A percentile compares a stretch with the other conserved stretches of the same genome.
Conservation (phyloP, 148 eudicot genomes). For the Linanthus parryae region DNA sequence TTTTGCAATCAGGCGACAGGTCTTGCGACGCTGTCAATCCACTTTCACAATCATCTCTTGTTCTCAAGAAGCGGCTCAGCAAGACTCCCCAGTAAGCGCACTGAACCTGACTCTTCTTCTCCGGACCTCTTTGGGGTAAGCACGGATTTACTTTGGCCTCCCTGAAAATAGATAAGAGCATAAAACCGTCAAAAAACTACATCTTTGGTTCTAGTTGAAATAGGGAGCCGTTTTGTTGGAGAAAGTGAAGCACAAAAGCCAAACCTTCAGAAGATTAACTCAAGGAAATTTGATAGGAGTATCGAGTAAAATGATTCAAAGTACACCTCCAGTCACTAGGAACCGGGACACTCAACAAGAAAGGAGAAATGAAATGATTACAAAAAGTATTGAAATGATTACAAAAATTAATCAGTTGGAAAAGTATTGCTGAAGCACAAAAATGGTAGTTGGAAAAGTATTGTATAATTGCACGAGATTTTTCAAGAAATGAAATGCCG, state of each 20-base stretch:
- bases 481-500: no score
- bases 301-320: background rate
- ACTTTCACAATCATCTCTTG: constrained; percentile 6
- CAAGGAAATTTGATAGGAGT: background rate
- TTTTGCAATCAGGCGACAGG: no score
- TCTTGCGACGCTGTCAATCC: no score
- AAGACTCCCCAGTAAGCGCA: constrained; percentile 15
- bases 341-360: background rate
- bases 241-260: no score
- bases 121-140: constrained; percentile 32
- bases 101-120: constrained; percentile 37
- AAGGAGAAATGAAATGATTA: no score
- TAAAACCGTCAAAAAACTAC: background rate
- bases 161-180: constrained; percentile 28
- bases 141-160: constrained; percentile 51
- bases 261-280: no score
- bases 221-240: background rate
- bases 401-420: no score
- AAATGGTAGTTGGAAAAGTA: no score
- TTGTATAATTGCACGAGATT: no score
- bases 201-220: background rate
- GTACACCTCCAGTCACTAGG: background rate
- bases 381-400: no score
- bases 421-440: no score
- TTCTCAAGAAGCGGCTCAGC: constrained; percentile 25